Evolutionary conservation across 2,329 filamentous ascomycete genomes (phyloP).

Genomic region (Pseudocercospora macadamiae): DNA sequence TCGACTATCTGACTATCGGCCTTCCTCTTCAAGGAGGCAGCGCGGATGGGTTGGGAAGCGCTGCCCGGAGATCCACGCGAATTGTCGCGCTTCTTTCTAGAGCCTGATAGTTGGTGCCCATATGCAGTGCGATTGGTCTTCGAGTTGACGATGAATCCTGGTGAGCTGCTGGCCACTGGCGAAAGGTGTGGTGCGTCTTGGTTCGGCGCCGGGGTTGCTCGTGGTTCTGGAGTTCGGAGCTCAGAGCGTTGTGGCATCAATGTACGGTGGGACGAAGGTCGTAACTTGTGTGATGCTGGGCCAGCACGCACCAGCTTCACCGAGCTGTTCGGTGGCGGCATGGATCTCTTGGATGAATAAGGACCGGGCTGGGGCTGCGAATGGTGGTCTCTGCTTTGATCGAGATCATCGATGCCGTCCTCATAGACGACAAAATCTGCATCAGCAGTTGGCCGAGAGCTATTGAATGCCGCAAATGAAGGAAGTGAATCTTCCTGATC

Average conservation of each 20-base stretch:
- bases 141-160: constrained; percentile 24
- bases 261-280: background rate
- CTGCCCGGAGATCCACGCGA: background rate
- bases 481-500: background rate
- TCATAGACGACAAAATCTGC: constrained; percentile 5
- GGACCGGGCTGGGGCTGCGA: constrained; percentile 1
- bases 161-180: constrained; percentile 29
- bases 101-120: constrained; percentile 18
- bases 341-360: constrained; percentile 24
- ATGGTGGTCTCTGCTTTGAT: background rate
- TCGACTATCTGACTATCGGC: constrained; percentile 18
- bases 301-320: constrained; percentile 27
- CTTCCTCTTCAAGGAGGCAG: constrained; percentile 27
- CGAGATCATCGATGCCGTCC: background rate
- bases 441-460: background rate
- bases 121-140: background rate
- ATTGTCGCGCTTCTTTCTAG: constrained; percentile 8
- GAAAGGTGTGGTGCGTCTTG: background rate
- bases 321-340: constrained; percentile 33
- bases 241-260: background rate
- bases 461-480: constrained; percentile 9
- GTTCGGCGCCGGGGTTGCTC: background rate
- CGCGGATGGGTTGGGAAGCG: background rate
- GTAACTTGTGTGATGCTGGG: constrained; percentile 2
- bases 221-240: constrained; percentile 20